Base-by-base conservation (phyloP, 2,329 filamentous ascomycete species). In the Pseudogymnoascus sp. region DNA sequence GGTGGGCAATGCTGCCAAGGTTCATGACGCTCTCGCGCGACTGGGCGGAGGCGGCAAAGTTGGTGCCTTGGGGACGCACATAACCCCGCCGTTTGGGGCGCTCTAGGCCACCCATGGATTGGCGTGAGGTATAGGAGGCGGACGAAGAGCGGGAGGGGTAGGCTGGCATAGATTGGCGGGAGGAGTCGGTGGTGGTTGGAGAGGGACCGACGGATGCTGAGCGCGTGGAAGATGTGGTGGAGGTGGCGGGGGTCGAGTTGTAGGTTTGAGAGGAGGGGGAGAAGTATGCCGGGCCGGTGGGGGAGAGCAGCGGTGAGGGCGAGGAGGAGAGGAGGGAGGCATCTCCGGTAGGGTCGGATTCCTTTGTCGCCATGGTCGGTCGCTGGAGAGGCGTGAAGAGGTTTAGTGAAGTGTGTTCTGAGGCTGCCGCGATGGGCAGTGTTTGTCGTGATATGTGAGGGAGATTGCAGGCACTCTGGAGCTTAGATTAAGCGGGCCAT, bases 1-100 rank as follows among this genome's bases (percentile, higher is more conserved):
- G 79, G 77, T 99, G 94, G 62, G 92, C 91, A 69, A 99, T 99
- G 75, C 92, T 97, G 61, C 94, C 94, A 65, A 99, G 77, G 71
- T 91, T 96, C 84, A 97, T 88, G 67, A 99, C 94, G 72, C 92
- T 97, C 74, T 99, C 93, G 65, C 94, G 83, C 59, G 91, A 91
- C 72, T 86, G 87, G 55, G 94, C 94, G 62, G 92, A 97, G 64
- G 89, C 88, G 27, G 94, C 90, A 74, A 97, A 99, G 70, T 92
- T 70, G 18, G 72, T 73, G 35, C 71, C 72, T 62, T 73, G 71
- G 13, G 72, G 71, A 52, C 71, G 65, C 21, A 73, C 71, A 65
- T 73, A 73, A 9, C 72, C 72, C 37, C 72, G 66, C 60, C 71
- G 60, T 77, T 66, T 77, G 83, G 65, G 65, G 33, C 65, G 69